Evolutionary conservation across 805 yeast genomes (phyloP), one percentile per base, ranked within the genome.

Genomic region (Hanseniaspora guilliermondii): DNA sequence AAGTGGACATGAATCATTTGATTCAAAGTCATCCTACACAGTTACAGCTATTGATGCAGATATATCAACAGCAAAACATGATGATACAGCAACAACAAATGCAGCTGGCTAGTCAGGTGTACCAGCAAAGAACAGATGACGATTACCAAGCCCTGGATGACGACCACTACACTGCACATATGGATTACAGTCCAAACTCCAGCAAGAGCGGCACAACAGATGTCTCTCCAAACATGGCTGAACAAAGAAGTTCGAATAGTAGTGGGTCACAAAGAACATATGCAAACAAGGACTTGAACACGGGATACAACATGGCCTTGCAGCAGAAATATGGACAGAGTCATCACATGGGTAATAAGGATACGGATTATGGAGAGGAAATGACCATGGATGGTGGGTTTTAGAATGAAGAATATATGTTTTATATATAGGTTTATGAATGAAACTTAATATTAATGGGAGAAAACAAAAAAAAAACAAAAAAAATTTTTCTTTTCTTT

Each of bases 361-460:
- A 42, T 8, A 41, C 42, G 2, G 47, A 25, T 8, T 44, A 48
- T 14, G 53, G 39, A 6, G 30, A 39, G 21, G 54, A 25, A 9
- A n/a, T 50, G 25, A 27, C 54, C 21, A 50, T 50, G 54, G 54
- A 50, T 41, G 54, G 45, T 33, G 54, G 54, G 2, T 50, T 42
- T 19, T 50, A n/a, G 38, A 4, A n/a, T 14, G 11, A 11, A n/a
- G 11, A n/a, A n/a, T 16, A 9, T 16, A 35, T n/a, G 38, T 14
- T 35, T 35, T 16, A 36, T n/a, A 36, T n/a, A 36, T n/a, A 16
- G 16, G 7, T n/a, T 6, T 9, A n/a, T 7, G 16, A 9, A 36
- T 9, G 39, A 16, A 9, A 19, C 8, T 11, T n/a, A n/a, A n/a
- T n/a, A n/a, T n/a, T n/a, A n/a, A n/a, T n/a, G n/a, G n/a, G n/a